These are phyloP conservation scores for Alisma plantagoaquatica DNA, from an alignment of 106 monocot species.

Conservation along the genomic window DNA sequence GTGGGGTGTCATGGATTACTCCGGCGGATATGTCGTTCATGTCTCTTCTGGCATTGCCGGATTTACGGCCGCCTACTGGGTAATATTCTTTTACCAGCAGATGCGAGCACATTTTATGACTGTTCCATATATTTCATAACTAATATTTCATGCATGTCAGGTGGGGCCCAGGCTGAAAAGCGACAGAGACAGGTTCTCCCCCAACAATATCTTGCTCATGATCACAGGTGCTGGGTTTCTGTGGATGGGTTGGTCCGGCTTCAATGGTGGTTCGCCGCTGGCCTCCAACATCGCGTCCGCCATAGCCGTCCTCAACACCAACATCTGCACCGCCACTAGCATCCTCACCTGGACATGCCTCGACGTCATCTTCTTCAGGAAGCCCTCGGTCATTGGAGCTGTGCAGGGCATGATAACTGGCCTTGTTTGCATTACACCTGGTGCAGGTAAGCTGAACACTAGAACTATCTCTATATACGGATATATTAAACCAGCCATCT, in stretches of 20 bases:
- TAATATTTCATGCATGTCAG: neutral
- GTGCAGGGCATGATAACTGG: slow-evolving; percentile 17
- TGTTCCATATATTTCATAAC: too few species aligned
- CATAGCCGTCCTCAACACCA: slow-evolving; percentile 11
- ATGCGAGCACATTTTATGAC: too few species aligned
- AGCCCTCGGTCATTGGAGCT: slow-evolving; percentile 16
- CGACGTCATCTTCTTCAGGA: slow-evolving; percentile 13
- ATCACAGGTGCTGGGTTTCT: slow-evolving; percentile 14
- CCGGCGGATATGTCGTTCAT: slow-evolving; percentile 6
- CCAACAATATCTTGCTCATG: slow-evolving; percentile 19
- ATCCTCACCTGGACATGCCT: slow-evolving; percentile 8
- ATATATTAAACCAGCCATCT: neutral
- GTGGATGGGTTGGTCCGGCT: slow-evolving; percentile 17
- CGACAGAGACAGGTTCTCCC: slow-evolving; percentile 13
- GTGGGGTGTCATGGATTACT: slow-evolving; percentile 8
- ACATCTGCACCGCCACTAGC: slow-evolving; percentile 9
- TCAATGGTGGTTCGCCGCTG: slow-evolving; percentile 11
- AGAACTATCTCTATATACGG: neutral
- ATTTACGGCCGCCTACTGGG: slow-evolving; percentile 11
- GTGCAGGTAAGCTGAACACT: slow-evolving; percentile 5
- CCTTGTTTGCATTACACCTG: slow-evolving; percentile 14
- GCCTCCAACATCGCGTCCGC: slow-evolving; percentile 8
- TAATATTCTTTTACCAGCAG: too few species aligned
- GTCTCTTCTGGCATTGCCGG: slow-evolving; percentile 7
- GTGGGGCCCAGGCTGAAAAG: slow-evolving; percentile 7